Percentiles rank a stretch among this genome's conserved stretches.
phyloP scores from a whole-genome alignment of 2,329 filamentous ascomycete species.

The Eurotiales sp. region DNA sequence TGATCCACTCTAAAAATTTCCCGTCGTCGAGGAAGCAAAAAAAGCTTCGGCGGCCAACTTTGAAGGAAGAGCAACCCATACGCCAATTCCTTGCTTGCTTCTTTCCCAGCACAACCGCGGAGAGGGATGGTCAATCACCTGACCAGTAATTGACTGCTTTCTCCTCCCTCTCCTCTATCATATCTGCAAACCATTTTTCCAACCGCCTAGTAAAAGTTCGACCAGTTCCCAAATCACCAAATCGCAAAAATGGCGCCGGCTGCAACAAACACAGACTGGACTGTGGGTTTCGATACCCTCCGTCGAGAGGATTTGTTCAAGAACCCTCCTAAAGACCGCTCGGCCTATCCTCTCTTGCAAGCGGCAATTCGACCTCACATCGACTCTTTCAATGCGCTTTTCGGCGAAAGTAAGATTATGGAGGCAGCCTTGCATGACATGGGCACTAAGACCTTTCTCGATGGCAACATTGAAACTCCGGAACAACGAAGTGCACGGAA shows the following conservation, averaged over 20 bases:
- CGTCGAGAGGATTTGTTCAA: slow-evolving; percentile 84
- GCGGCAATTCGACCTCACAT: slow-evolving; percentile 87
- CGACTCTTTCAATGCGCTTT: slow-evolving; percentile 90
- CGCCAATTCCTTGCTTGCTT: slow-evolving; percentile 17
- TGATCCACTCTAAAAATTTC: slow-evolving; percentile 39
- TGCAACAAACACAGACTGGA: slow-evolving; percentile 69
- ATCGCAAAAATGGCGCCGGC: slow-evolving; percentile 49
- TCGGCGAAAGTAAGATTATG: slow-evolving; percentile 68
- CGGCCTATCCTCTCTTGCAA: slow-evolving; percentile 82
- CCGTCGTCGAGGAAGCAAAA: slow-evolving; percentile 18
- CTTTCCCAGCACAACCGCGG: not conserved
- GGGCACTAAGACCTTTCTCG: slow-evolving; percentile 80
- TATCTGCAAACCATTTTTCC: slow-evolving; percentile 1
- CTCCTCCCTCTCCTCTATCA: not conserved
- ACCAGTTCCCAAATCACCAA: not conserved
- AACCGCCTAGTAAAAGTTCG: slow-evolving; percentile 12
- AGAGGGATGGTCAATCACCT: not conserved
- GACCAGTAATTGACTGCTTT: not conserved
- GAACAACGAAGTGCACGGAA: slow-evolving; percentile 35
- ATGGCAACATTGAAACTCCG: slow-evolving; percentile 59
- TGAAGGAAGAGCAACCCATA: slow-evolving; percentile 8
- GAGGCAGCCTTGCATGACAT: slow-evolving; percentile 81
- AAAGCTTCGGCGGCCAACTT: not conserved
- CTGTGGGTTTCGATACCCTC: slow-evolving; percentile 78
- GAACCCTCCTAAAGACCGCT: slow-evolving; percentile 80